Evolutionary conservation across 306 rosid species (phyloP).

Genomic region (Vicia villosa): DNA sequence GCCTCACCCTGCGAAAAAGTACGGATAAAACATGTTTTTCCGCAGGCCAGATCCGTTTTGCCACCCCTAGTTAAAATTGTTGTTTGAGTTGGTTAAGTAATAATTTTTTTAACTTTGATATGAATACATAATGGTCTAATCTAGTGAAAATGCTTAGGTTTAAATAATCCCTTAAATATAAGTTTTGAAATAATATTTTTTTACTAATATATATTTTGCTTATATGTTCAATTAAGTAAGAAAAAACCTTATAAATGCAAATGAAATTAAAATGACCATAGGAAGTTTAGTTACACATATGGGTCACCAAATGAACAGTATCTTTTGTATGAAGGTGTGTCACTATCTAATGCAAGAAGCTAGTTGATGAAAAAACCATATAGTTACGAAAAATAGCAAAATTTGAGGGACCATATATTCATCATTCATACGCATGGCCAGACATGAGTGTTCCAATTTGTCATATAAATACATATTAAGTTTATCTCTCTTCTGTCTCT

Average conservation of each 20-base stretch:
- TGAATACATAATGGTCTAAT: no score
- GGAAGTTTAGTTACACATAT: constrained; percentile 16
- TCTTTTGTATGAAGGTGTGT: not conserved
- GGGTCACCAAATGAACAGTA: not conserved
- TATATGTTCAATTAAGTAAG: not conserved
- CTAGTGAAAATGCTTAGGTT: no score
- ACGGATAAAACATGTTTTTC: no score
- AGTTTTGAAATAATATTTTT: no score
- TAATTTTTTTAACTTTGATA: no score
- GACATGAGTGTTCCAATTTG: not conserved
- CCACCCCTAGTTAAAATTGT: no score
- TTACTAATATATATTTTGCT: no score
- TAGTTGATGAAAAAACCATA: constrained; percentile 37
- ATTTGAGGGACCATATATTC: constrained; percentile 47
- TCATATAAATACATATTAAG: constrained; percentile 5
- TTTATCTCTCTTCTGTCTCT: constrained; percentile 5
- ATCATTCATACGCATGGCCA: constrained; percentile 32
- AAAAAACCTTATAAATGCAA: not conserved
- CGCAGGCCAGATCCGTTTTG: no score
- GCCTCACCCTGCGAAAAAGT: no score
- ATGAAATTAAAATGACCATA: constrained; percentile 20
- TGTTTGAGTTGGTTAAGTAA: no score
- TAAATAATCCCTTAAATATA: no score
- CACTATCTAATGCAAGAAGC: constrained; percentile 33
- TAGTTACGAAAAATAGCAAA: constrained; percentile 32